A percentile compares a stretch with the other conserved stretches of the same genome.
Conservation (phyloP, 495 filamentous ascomycete genomes). For the Tuber microsphaerosporum region DNA sequence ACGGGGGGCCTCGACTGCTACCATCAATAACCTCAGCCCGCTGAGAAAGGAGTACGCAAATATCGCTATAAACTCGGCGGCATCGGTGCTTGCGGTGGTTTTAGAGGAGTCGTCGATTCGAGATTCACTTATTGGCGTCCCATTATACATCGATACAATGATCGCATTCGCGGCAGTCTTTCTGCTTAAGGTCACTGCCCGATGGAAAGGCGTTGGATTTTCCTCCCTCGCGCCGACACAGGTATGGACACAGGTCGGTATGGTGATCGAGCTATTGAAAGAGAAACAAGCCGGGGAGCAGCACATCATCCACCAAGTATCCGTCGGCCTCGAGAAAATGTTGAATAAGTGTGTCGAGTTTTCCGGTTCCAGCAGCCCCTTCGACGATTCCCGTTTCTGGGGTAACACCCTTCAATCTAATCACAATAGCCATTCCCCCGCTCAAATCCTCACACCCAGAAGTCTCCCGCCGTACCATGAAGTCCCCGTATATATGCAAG, state of each 20-base stretch:
- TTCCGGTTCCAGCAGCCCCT: constrained; percentile 34
- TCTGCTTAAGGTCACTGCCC: constrained; percentile 52
- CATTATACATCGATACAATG: constrained; percentile 53
- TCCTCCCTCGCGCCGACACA: constrained; percentile 46
- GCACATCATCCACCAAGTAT: constrained; percentile 52
- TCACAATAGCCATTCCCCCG: constrained; percentile 7
- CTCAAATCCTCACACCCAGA: constrained; percentile 16
- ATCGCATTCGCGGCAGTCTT: constrained; percentile 55
- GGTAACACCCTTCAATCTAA: constrained; percentile 23
- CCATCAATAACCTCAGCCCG: constrained; percentile 51
- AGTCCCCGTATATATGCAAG: constrained; percentile 10
- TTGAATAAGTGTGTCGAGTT: constrained; percentile 35
- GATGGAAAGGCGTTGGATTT: constrained; percentile 50
- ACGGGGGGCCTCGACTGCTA: constrained; percentile 49
- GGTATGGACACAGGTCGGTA: constrained; percentile 48
- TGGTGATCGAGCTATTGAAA: constrained; percentile 50
- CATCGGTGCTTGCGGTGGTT: constrained; percentile 52
- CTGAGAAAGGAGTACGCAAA: constrained; percentile 53
- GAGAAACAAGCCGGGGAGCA: constrained; percentile 51
- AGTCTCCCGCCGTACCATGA: constrained; percentile 23
- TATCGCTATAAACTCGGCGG: constrained; percentile 53
- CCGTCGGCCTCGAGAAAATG: constrained; percentile 51
- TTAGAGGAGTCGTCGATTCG: constrained; percentile 54
- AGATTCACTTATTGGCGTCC: constrained; percentile 45
- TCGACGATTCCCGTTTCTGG: constrained; percentile 38